Evolutionary conservation across 2,329 filamentous ascomycete genomes (phyloP).

Genomic region (Talaromyces marneffei): DNA sequence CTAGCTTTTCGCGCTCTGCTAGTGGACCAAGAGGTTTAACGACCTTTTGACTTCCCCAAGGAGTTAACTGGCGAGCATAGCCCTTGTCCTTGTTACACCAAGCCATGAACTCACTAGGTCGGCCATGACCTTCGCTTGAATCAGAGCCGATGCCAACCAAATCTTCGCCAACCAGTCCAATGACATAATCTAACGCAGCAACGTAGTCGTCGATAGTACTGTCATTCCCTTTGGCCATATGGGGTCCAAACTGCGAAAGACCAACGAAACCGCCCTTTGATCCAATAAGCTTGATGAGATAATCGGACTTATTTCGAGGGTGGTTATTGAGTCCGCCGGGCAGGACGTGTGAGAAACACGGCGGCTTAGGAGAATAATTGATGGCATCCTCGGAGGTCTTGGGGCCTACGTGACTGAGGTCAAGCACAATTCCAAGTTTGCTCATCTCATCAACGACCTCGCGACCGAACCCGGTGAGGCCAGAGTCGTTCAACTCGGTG

Average conservation of each 20-base stretch:
- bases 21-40: slow-evolving; percentile 37
- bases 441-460: slow-evolving; percentile 18
- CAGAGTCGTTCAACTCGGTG: slow-evolving; percentile 29
- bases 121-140: slow-evolving; percentile 35
- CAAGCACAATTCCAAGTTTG: slow-evolving; percentile 19
- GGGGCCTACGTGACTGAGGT: slow-evolving; percentile 19
- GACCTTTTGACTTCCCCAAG: slow-evolving; percentile 38
- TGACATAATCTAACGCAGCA: slow-evolving; percentile 36
- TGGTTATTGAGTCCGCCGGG: slow-evolving; percentile 33
- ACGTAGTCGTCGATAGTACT: slow-evolving; percentile 41
- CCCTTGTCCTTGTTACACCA: slow-evolving; percentile 42
- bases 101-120: slow-evolving; percentile 37
- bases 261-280: slow-evolving; percentile 37
- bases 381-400: slow-evolving; percentile 17
- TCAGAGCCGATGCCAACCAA: slow-evolving; percentile 36
- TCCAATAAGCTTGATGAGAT: slow-evolving; percentile 32
- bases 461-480: slow-evolving; percentile 17
- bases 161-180: slow-evolving; percentile 33
- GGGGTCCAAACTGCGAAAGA: slow-evolving; percentile 36
- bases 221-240: slow-evolving; percentile 38
- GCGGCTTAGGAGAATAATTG: slow-evolving; percentile 29
- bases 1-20: slow-evolving; percentile 31
- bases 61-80: slow-evolving; percentile 34
- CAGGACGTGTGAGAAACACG: slow-evolving; percentile 38
- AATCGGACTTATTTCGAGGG: slow-evolving; percentile 36